Evolutionary conservation across 805 yeast genomes (phyloP).

Genomic region (Myxozyma neotropica): DNA sequence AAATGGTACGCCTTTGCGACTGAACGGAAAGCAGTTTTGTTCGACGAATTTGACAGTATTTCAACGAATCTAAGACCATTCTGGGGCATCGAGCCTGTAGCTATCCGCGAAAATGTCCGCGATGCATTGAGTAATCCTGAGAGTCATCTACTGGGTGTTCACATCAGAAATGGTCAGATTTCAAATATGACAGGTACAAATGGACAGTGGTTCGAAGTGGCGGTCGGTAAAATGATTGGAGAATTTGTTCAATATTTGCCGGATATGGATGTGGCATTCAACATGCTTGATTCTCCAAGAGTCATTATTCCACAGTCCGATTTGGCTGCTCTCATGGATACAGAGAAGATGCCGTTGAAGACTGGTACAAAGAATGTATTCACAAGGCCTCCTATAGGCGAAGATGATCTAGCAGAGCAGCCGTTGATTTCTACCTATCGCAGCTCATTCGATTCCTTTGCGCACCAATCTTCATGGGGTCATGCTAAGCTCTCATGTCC

Average conservation of each 20-base stretch:
- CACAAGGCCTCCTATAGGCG: slow-evolving; percentile 13
- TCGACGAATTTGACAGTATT: slow-evolving; percentile 36
- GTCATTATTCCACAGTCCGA: slow-evolving; percentile 35
- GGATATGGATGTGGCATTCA: slow-evolving; percentile 37
- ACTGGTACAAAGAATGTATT: slow-evolving; percentile 30
- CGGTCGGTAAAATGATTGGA: slow-evolving; percentile 23
- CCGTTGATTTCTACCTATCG: background rate
- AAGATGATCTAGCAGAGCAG: slow-evolving; percentile 14
- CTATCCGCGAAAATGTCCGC: slow-evolving; percentile 29
- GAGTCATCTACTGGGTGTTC: slow-evolving; percentile 25
- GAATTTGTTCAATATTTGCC: slow-evolving; percentile 35
- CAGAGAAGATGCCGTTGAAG: background rate
- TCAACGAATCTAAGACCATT: slow-evolving; percentile 32
- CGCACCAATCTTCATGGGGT: slow-evolving; percentile 32
- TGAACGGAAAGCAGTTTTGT: slow-evolving; percentile 19
- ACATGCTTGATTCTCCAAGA: slow-evolving; percentile 35
- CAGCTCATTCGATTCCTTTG: slow-evolving; percentile 18
- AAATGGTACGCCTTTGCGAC: slow-evolving; percentile 36
- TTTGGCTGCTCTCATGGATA: slow-evolving; percentile 15
- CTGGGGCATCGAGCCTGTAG: slow-evolving; percentile 34
- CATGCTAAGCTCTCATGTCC: slow-evolving; percentile 25
- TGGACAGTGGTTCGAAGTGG: slow-evolving; percentile 30
- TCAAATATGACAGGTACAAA: slow-evolving; percentile 24
- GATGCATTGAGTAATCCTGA: slow-evolving; percentile 26
- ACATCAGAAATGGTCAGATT: slow-evolving; percentile 28